Percentiles rank a stretch among this genome's conserved stretches.
phyloP scores from a whole-genome alignment of 257 asterid species.

The Nicotiana benthamiana region DNA sequence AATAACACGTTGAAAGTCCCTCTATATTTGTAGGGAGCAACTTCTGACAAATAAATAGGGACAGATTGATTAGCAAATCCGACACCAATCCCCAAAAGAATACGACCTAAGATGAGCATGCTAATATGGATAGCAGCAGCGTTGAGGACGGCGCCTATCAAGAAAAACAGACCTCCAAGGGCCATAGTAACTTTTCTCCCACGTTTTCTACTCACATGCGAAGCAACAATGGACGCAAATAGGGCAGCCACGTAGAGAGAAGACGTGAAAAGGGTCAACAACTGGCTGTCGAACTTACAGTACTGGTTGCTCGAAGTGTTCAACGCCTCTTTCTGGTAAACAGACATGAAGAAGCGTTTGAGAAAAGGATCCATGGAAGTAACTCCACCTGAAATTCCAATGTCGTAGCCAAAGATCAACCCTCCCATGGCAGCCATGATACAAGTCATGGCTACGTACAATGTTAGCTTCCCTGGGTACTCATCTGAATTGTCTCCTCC shows the following conservation, averaged over 20 bases:
- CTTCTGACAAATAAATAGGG: slow-evolving; percentile 17
- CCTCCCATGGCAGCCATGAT: too few relatives aligned
- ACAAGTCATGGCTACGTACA: too few relatives aligned
- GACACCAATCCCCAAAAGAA: slow-evolving; percentile 1
- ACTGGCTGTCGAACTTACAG: neutral
- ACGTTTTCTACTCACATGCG: neutral
- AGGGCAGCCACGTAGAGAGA: neutral
- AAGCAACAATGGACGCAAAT: neutral
- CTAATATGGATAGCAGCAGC: slow-evolving; percentile 1
- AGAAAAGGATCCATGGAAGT: too few relatives aligned
- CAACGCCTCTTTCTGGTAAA: too few relatives aligned
- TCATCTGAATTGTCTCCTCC: too few relatives aligned
- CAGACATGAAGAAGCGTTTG: too few relatives aligned
- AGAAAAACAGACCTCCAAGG: slow-evolving; percentile 5
- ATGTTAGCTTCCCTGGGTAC: too few relatives aligned
- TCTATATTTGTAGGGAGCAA: slow-evolving; percentile 15
- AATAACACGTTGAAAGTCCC: slow-evolving; percentile 15
- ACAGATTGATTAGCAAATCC: slow-evolving; percentile 10
- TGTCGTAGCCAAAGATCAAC: too few relatives aligned
- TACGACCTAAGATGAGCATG: slow-evolving; percentile 8
- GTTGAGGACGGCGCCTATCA: neutral
- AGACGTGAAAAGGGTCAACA: neutral
- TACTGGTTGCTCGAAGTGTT: too few relatives aligned
- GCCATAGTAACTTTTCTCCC: neutral
- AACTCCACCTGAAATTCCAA: too few relatives aligned